These are phyloP conservation scores for Mycosphaerella sp. DNA, from an alignment of 2,329 filamentous ascomycete species.

Conservation along the genomic window DNA sequence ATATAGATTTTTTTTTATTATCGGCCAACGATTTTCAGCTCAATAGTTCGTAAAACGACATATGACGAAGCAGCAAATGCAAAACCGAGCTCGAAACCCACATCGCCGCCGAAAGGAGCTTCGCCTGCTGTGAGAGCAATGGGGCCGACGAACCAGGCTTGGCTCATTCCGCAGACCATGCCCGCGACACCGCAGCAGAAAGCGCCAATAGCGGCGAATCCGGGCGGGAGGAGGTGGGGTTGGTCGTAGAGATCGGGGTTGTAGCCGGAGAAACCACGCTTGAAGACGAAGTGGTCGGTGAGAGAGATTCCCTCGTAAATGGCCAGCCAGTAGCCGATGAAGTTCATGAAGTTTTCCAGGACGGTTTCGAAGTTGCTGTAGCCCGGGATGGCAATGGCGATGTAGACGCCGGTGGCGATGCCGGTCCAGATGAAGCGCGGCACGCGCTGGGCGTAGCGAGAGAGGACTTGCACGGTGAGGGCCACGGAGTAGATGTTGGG, in stretches of 20 bases:
- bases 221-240: slow-evolving; percentile 53
- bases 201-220: slow-evolving; percentile 57
- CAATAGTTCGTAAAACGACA: slow-evolving; percentile 45
- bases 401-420: slow-evolving; percentile 56
- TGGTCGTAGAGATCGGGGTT: slow-evolving; percentile 53
- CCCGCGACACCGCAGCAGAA: slow-evolving; percentile 61
- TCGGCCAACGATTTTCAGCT: slow-evolving; percentile 38
- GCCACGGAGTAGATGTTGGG: slow-evolving; percentile 57
- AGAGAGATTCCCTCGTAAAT: slow-evolving; percentile 64
- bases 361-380: slow-evolving; percentile 59
- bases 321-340: slow-evolving; percentile 62
- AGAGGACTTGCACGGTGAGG: slow-evolving; percentile 61
- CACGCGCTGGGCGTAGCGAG: slow-evolving; percentile 52
- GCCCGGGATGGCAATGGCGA: slow-evolving; percentile 64
- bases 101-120: slow-evolving; percentile 50
- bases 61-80: slow-evolving; percentile 53
- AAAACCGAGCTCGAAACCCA: slow-evolving; percentile 62
- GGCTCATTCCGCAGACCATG: slow-evolving; percentile 64
- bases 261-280: slow-evolving; percentile 56
- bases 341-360: slow-evolving; percentile 63
- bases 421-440: slow-evolving; percentile 64
- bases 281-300: slow-evolving; percentile 63
- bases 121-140: slow-evolving; percentile 56
- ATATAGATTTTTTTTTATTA: no score
- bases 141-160: slow-evolving; percentile 63